Evolutionary conservation across 768 basidiomycete genomes (phyloP).

Genomic region (Kwoniella pini): DNA sequence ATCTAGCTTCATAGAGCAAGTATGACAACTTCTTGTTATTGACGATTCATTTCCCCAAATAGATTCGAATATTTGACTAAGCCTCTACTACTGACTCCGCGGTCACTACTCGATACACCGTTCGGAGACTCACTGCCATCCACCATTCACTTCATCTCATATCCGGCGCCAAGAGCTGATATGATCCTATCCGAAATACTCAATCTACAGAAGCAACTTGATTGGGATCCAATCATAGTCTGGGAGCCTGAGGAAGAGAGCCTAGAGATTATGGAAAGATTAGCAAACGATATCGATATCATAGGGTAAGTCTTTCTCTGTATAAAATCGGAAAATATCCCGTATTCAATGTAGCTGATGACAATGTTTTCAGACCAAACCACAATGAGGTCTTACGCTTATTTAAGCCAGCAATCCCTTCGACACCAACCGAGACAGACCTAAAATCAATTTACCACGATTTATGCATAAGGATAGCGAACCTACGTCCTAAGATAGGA

Average conservation of each 20-base stretch:
- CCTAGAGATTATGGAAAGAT: slow-evolving; percentile 13
- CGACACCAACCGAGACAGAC: not conserved
- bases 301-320: slow-evolving; percentile 16
- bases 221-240: slow-evolving; percentile 32
- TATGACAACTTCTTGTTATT: no score
- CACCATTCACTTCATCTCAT: slow-evolving; percentile 36
- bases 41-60: not conserved
- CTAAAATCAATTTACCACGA: not conserved
- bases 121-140: slow-evolving; percentile 20
- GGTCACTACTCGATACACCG: slow-evolving; percentile 15
- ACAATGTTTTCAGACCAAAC: slow-evolving; percentile 26
- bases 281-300: slow-evolving; percentile 19
- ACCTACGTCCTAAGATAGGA: slow-evolving; percentile 12
- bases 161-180: slow-evolving; percentile 16
- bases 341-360: not conserved
- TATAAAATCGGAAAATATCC: not conserved
- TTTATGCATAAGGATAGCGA: slow-evolving; percentile 2
- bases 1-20: no score
- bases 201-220: not conserved
- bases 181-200: slow-evolving; percentile 22
- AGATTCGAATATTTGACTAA: slow-evolving; percentile 38
- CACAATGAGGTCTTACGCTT: slow-evolving; percentile 34
- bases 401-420: slow-evolving; percentile 8
- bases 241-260: slow-evolving; percentile 39
- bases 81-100: slow-evolving; percentile 27